phyloP scores from a whole-genome alignment of 2,329 filamentous ascomycete species.

The Aspergillus arachidicola region DNA sequence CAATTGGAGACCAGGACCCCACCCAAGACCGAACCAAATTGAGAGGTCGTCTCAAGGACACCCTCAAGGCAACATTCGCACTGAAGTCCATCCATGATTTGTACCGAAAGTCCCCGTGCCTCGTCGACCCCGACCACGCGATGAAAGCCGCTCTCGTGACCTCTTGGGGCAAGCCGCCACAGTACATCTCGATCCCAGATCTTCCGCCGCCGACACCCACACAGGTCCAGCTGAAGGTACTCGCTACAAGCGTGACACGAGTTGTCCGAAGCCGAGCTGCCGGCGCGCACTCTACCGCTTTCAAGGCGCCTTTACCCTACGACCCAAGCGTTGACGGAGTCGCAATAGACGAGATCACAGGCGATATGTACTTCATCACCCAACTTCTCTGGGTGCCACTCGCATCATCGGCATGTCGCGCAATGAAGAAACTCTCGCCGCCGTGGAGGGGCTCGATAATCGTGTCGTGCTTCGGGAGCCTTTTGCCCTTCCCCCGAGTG shows the following conservation, averaged over 20 bases:
- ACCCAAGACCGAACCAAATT: not conserved
- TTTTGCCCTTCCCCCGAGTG: not conserved
- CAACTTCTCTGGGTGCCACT: conserved; percentile 1
- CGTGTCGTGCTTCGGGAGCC: not conserved
- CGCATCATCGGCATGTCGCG: conserved; percentile 4
- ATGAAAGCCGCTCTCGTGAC: conserved; percentile 5
- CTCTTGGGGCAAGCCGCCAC: not conserved
- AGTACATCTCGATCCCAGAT: not conserved
- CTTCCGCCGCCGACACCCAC: not conserved
- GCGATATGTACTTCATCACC: conserved; percentile 5
- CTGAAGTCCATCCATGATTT: not conserved
- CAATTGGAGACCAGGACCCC: not conserved
- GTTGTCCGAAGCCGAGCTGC: not conserved
- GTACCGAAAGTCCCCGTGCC: not conserved
- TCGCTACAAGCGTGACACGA: not conserved
- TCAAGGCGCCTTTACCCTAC: not conserved
- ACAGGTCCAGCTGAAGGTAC: not conserved
- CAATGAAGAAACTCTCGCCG: not conserved
- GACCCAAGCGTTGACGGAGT: conserved; percentile 6
- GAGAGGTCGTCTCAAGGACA: not conserved
- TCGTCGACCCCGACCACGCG: not conserved
- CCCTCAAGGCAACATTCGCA: not conserved
- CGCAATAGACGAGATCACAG: not conserved
- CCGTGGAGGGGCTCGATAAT: conserved; percentile 6
- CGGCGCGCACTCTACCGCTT: not conserved